These are phyloP conservation scores for Ogataea nitratoaversa DNA, from an alignment of 805 yeast genomes.

Conservation along the genomic window DNA sequence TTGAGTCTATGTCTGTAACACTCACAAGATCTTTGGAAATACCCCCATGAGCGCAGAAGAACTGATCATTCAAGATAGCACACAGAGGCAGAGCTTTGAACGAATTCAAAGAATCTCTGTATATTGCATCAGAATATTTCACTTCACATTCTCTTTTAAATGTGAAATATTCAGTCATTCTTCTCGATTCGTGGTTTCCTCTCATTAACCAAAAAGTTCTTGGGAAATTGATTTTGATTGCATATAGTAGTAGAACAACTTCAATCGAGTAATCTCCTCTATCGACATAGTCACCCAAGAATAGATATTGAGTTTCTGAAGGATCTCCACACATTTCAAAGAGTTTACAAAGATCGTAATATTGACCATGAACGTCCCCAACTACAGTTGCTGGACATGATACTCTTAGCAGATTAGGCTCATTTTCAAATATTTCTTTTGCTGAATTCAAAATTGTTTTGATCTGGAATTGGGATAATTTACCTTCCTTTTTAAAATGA, in stretches of 20 bases:
- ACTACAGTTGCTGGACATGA: slow-evolving; percentile 93
- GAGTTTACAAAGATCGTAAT: slow-evolving; percentile 80
- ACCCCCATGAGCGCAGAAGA: slow-evolving; percentile 95
- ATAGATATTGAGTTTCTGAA: slow-evolving; percentile 64
- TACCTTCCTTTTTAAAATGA: slow-evolving; percentile 79
- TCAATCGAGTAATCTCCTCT: slow-evolving; percentile 92
- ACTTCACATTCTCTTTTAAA: slow-evolving; percentile 87
- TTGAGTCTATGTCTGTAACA: slow-evolving; percentile 59
- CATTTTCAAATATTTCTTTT: slow-evolving; percentile 55
- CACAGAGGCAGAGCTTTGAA: slow-evolving; percentile 88
- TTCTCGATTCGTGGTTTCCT: slow-evolving; percentile 94
- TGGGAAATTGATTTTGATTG: slow-evolving; percentile 76
- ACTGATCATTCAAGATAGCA: slow-evolving; percentile 87
- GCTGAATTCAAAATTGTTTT: slow-evolving; percentile 60
- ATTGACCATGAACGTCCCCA: slow-evolving; percentile 98
- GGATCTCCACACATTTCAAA: slow-evolving; percentile 95
- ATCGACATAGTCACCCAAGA: slow-evolving; percentile 94
- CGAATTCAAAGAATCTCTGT: slow-evolving; percentile 68
- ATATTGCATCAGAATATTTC: slow-evolving; percentile 65
- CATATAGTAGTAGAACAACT: slow-evolving; percentile 68
- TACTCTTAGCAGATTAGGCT: slow-evolving; percentile 74
- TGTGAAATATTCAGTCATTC: slow-evolving; percentile 90
- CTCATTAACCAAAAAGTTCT: slow-evolving; percentile 72
- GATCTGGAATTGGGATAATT: slow-evolving; percentile 68
- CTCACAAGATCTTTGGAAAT: slow-evolving; percentile 76